Evolutionary conservation across 331 rosid species (phyloP).

Genomic region (Cydonia oblonga): DNA sequence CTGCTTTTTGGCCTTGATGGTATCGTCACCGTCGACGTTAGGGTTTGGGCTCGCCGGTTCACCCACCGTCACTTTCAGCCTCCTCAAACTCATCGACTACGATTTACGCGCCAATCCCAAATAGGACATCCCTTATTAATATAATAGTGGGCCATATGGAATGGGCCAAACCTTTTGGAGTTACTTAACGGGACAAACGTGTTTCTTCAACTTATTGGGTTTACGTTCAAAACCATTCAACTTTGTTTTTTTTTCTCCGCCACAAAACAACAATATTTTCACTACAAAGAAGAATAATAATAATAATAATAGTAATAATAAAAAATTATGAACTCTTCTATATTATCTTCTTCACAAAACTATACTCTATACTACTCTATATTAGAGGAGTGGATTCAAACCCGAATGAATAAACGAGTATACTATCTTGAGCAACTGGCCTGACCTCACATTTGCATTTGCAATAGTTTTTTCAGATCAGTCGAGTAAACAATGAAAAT

Average conservation of each 20-base stretch:
- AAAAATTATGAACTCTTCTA: too few relatives aligned
- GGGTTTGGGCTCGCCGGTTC: constrained; percentile 19
- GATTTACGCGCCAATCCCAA: constrained; percentile 11
- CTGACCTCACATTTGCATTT: neutral
- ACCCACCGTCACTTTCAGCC: constrained; percentile 27
- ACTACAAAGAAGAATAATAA: too few relatives aligned
- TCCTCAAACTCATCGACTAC: constrained; percentile 33
- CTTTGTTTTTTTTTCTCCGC: neutral
- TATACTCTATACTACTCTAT: too few relatives aligned
- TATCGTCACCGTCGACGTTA: neutral
- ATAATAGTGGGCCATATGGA: too few relatives aligned
- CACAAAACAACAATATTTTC: neutral
- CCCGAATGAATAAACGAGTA: neutral
- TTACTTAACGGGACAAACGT: too few relatives aligned
- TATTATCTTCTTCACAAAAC: too few relatives aligned
- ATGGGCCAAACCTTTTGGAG: too few relatives aligned
- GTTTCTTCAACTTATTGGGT: too few relatives aligned
- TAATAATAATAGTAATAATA: too few relatives aligned
- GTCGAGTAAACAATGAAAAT: neutral
- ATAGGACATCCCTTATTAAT: too few relatives aligned
- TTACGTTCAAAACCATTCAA: too few relatives aligned
- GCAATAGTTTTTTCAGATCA: neutral
- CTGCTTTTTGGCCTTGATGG: constrained; percentile 19
- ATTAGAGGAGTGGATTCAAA: neutral
- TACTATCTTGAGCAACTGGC: neutral